A percentile compares a stretch with the other conserved stretches of the same genome.
Evolutionary conservation across 2,329 filamentous ascomycete genomes (phyloP).

Genomic region (Phyllachora maydis): DNA sequence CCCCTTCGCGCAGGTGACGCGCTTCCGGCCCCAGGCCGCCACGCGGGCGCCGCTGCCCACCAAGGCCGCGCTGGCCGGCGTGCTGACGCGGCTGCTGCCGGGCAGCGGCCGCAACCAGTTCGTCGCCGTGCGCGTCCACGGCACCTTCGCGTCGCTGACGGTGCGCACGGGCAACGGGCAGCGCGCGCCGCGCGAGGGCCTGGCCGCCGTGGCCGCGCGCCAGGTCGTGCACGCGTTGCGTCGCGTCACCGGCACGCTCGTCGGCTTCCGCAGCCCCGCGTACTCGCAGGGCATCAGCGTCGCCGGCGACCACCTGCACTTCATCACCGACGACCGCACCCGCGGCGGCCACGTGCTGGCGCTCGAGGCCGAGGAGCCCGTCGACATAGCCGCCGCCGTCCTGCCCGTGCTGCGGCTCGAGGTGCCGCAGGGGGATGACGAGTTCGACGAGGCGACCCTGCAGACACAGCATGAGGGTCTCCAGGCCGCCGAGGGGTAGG

Average conservation of each 20-base stretch:
- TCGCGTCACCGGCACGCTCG: constrained; percentile 10
- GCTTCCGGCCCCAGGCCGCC: constrained; percentile 8
- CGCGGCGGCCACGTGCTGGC: constrained; percentile 12
- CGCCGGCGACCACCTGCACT: constrained; percentile 13
- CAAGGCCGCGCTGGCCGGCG: constrained; percentile 8
- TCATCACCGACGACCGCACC: constrained; percentile 11
- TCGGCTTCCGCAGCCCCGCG: constrained; percentile 12
- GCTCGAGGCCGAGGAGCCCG: constrained; percentile 11
- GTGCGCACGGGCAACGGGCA: constrained; percentile 13
- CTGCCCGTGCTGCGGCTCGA: constrained; percentile 11
- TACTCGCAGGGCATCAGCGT: constrained; percentile 14
- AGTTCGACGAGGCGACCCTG: constrained; percentile 11
- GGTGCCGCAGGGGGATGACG: constrained; percentile 11
- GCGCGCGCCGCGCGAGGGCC: constrained; percentile 7
- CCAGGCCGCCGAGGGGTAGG: too few relatives aligned
- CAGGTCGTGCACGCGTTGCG: constrained; percentile 8
- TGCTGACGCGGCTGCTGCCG: constrained; percentile 8
- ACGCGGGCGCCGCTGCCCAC: constrained; percentile 6
- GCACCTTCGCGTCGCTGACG: constrained; percentile 9
- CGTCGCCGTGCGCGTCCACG: constrained; percentile 10
- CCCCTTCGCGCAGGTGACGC: constrained; percentile 13
- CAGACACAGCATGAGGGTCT: too few relatives aligned
- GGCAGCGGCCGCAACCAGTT: constrained; percentile 10
- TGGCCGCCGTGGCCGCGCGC: constrained; percentile 9
- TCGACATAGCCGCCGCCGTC: constrained; percentile 9